Conservation (phyloP, 768 basidiomycete genomes). For the Calocybe cyanea region DNA sequence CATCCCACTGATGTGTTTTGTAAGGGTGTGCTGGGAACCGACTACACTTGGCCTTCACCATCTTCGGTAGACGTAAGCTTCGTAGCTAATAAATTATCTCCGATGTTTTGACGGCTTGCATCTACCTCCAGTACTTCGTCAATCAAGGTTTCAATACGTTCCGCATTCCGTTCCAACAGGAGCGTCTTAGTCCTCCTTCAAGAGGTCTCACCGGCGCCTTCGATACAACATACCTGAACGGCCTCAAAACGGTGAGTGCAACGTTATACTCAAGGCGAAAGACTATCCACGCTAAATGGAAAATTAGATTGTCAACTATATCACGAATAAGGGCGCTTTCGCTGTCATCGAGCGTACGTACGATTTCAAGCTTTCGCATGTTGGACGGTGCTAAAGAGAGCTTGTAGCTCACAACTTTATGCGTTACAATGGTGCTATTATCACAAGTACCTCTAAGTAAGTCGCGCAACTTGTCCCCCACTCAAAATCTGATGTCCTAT, state of each 20-base stretch:
- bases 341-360: constrained; percentile 52
- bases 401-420: constrained; percentile 54
- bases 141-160: constrained; percentile 57
- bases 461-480: constrained; percentile 14
- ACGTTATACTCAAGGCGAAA: background rate
- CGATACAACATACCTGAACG: constrained; percentile 47
- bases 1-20: background rate
- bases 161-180: constrained; percentile 58
- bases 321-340: constrained; percentile 56
- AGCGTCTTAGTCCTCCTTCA: constrained; percentile 51
- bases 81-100: background rate
- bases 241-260: constrained; percentile 38
- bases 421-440: constrained; percentile 51
- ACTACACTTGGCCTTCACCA: constrained; percentile 49
- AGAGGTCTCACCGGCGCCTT: constrained; percentile 53
- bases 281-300: too few relatives aligned
- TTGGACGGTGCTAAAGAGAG: background rate
- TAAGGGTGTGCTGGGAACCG: constrained; percentile 34
- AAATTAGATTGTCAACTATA: constrained; percentile 52
- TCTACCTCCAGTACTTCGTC: constrained; percentile 44
- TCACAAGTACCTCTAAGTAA: constrained; percentile 46
- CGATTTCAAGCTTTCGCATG: background rate
- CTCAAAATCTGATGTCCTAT: background rate
- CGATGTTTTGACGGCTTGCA: background rate
- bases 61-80: constrained; percentile 32